Percentiles rank a stretch among this genome's conserved stretches.
These are phyloP conservation scores for Neurospora sp. DNA, from an alignment of 2,329 filamentous ascomycete species.

Conservation along the genomic window DNA sequence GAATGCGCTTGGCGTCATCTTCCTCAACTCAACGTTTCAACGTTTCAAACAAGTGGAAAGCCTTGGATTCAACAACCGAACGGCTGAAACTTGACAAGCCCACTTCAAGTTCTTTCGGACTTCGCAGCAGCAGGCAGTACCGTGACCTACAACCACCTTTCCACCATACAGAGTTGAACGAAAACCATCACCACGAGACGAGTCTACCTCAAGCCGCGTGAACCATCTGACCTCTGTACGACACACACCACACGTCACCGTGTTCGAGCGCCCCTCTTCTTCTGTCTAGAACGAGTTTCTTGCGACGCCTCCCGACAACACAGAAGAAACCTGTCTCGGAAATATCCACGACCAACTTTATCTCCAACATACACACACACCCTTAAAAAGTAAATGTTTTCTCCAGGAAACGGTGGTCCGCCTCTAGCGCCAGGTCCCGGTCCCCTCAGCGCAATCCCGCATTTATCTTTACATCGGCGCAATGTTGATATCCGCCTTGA, in stretches of 20 bases:
- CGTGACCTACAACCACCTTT: background rate
- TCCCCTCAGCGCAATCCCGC: background rate
- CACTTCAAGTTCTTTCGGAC: background rate
- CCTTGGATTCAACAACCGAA: background rate
- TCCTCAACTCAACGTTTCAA: background rate
- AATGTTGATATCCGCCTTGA: background rate
- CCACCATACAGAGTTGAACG: background rate
- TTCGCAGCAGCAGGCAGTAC: background rate
- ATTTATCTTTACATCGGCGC: background rate
- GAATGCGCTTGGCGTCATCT: background rate
- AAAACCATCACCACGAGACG: background rate
- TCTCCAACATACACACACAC: background rate
- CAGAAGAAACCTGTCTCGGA: background rate
- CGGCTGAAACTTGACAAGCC: background rate
- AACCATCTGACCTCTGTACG: background rate
- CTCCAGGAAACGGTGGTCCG: background rate
- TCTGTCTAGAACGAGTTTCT: background rate
- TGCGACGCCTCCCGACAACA: background rate
- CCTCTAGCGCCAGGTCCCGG: background rate
- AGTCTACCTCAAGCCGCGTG: background rate
- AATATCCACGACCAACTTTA: background rate
- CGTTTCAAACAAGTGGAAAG: background rate
- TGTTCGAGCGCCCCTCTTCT: background rate
- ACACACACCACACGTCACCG: background rate
- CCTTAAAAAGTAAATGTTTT: background rate